Conservation (phyloP, 345 rosid species). For the Corchorus olitorius region DNA sequence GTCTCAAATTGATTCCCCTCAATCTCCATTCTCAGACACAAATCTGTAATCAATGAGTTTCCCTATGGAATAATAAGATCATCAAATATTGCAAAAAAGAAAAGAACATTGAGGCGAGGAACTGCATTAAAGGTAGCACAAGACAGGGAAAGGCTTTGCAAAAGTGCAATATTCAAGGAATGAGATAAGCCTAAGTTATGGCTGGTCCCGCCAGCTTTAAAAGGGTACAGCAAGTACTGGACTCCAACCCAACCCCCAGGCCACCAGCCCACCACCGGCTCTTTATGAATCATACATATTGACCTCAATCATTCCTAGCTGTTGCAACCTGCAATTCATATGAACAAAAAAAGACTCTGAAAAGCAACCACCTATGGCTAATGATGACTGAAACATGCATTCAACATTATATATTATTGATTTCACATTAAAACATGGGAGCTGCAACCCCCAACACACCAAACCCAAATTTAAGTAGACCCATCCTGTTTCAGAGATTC, state of each 20-base stretch:
- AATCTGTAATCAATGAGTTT: too few species aligned
- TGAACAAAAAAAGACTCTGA: slow-evolving; percentile 4
- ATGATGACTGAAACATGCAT: not conserved
- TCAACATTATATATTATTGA: not conserved
- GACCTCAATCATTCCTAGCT: not conserved
- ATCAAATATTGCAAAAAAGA: too few species aligned
- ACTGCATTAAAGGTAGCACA: not conserved
- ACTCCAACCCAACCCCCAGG: not conserved
- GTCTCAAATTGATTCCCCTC: not conserved
- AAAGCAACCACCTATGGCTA: not conserved
- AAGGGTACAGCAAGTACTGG: not conserved
- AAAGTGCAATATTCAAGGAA: not conserved
- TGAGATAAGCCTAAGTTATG: not conserved
- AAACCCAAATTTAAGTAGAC: not conserved
- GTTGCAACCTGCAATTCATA: slow-evolving; percentile 6
- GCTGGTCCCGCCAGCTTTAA: not conserved
- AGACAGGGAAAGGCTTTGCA: not conserved
- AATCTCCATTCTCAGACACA: not conserved
- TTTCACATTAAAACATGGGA: slow-evolving; percentile 4
- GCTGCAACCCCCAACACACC: not conserved
- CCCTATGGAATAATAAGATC: too few species aligned
- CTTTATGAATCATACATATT: not conserved
- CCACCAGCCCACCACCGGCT: not conserved
- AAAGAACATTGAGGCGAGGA: not conserved
- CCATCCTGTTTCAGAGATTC: slow-evolving; percentile 2